These are phyloP conservation scores for Neocallimastix lanati DNA, from an alignment of 192 early-diverging fungal genomes.

Conservation along the genomic window DNA sequence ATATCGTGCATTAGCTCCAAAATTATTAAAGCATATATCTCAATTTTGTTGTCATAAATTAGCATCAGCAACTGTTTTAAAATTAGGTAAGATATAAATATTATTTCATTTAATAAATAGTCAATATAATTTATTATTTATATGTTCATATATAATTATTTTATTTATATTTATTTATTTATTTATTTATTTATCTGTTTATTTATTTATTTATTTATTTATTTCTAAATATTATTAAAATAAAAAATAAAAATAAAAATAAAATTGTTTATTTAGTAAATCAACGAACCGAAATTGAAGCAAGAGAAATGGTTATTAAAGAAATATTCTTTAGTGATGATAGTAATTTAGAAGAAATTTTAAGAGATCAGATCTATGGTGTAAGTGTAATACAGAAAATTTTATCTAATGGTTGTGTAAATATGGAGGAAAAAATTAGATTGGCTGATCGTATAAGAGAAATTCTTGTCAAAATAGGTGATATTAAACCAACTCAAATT, in stretches of 20 bases:
- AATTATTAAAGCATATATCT: conserved; percentile 57
- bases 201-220: background rate
- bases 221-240: conserved; percentile 3
- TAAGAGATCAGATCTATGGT: conserved; percentile 67
- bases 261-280: too few species aligned
- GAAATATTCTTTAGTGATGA: conserved; percentile 50
- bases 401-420: conserved; percentile 56
- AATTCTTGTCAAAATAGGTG: conserved; percentile 14
- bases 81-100: conserved; percentile 30
- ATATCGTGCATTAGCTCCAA: conserved; percentile 65
- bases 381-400: conserved; percentile 76
- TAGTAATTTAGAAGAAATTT: conserved; percentile 20
- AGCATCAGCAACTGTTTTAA: conserved; percentile 62
- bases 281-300: conserved; percentile 74
- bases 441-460: conserved; percentile 55
- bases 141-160: too few species aligned
- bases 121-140: conserved; percentile 1
- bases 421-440: conserved; percentile 50
- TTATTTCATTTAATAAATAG: background rate
- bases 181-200: background rate
- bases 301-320: conserved; percentile 64
- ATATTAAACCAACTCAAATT: conserved; percentile 23
- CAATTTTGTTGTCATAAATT: conserved; percentile 80
- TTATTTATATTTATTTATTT: too few species aligned
- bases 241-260: too few species aligned